Evolutionary conservation across 225 moss, liverwort and hornwort genomes (phyloP), one percentile per base, ranked within the genome.

Genomic region (Bryoerythrophyllum caledonicum): DNA sequence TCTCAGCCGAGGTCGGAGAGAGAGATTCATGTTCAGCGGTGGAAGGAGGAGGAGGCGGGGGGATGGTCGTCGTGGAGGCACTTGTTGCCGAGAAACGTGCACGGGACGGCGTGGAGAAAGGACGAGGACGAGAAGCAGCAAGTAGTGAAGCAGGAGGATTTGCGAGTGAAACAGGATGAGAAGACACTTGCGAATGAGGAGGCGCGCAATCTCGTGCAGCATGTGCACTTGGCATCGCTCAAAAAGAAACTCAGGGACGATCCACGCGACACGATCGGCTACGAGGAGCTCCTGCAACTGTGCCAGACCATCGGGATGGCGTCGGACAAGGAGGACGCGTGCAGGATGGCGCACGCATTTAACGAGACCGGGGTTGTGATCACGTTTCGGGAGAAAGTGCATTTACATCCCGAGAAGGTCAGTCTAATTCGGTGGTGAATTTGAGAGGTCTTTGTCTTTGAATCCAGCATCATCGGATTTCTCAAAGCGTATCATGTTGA

Each of bases 301-400:
- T 93, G 93, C 44, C 84, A 84, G 53, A 83, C 86, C 10, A 83
- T 82, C 12, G 85, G 88, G 25, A 80, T 89, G 63, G 93, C 87
- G 3, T 74, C 81, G 3, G 70, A 65, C 21, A 85, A 87, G 13
- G 77, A 76, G 7, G 90, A 99, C 44, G 91, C 89, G 0, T 71
- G 11, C 57, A 82, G 79, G 25, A 83, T 90, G 72, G 94, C 85
- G 7, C 86, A 83, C 28, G 64, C 72, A 8, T 79, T 99, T 35
- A 87, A 95, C 55, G 84, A 85, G 54, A 87, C 97, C n/a, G 97
- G 94, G n/a, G 89, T 91, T 23, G 91, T 99, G 70, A 85, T 99
- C 57, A 91, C 89, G 32, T 95, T 99, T 40, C 86, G 93, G 1
- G 86, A 90, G 58, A 93, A 89, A 67, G 97, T 95, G 0, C 94